A percentile compares a stretch with the other conserved stretches of the same genome.
Conservation (phyloP, 2,329 filamentous ascomycete genomes). For the Colletotrichum aenigma region DNA sequence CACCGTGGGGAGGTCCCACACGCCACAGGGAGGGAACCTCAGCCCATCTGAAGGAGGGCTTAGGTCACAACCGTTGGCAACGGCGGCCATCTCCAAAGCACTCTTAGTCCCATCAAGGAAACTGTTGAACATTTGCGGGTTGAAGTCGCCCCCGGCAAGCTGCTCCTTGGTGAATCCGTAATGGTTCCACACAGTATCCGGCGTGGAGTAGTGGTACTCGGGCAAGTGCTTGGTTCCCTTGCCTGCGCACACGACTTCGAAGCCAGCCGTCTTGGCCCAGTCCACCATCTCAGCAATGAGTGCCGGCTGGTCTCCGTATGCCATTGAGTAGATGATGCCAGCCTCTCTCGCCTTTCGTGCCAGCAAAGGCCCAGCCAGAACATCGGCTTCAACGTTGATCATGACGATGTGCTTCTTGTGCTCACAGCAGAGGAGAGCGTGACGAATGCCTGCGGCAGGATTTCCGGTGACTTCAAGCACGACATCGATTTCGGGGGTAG, state of each 20-base stretch:
- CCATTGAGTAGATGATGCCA: constrained; percentile 52
- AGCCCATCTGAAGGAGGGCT: constrained; percentile 42
- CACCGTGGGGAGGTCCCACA: constrained; percentile 43
- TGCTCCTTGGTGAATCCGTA: constrained; percentile 51
- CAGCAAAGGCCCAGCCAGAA: constrained; percentile 44
- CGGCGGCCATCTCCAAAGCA: constrained; percentile 51
- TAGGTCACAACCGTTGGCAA: constrained; percentile 48
- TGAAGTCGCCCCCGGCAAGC: constrained; percentile 44
- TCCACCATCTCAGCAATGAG: constrained; percentile 47
- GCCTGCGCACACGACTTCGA: constrained; percentile 47
- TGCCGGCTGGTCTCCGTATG: constrained; percentile 49
- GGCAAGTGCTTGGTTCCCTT: constrained; percentile 52
- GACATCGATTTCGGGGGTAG: not conserved
- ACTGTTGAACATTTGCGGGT: constrained; percentile 53
- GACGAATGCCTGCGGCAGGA: constrained; percentile 9
- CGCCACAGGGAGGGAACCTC: constrained; percentile 46
- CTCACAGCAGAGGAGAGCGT: constrained; percentile 47
- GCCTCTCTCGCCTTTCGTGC: constrained; percentile 45
- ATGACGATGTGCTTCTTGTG: constrained; percentile 53
- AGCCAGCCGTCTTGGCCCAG: constrained; percentile 47
- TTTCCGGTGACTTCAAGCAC: not conserved
- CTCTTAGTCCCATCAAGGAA: constrained; percentile 53
- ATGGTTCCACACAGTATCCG: constrained; percentile 49
- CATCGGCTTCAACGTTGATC: constrained; percentile 51
- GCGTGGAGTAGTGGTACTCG: constrained; percentile 48